Base-by-base conservation (phyloP, 345 rosid species). In the Melaleuca alternifolia region DNA sequence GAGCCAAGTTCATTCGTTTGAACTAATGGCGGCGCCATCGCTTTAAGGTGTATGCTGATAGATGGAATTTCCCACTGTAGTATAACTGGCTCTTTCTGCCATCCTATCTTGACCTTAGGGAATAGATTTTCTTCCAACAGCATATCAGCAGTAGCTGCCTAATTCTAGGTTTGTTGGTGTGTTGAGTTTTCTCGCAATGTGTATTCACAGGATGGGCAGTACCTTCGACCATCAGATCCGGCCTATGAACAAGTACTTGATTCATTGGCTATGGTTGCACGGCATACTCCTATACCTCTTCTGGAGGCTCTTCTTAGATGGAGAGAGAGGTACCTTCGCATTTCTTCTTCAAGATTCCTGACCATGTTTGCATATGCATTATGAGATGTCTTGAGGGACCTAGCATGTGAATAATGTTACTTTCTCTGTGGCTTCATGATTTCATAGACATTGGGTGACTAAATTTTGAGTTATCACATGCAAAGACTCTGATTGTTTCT, bases 261-360 rank as follows among this genome's bases (percentile, higher is more conserved):
- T 94, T 97, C 99, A 33, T 90, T 97, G 92, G 99, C 99, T 88
- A 97, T 97, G 99, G 90, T 96, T 92, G 99, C 99, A 2, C 94
- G 94, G 28, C 99, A 97, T 90, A 97, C 99, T 61, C 99, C 99
- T 48, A 96, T 95, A 85, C 99, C 99, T 82, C 99, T 97, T 89
- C 84, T 96, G 65, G 99, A 97, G 93, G 98, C 98, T 91, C 97
- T 97, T 86, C 98, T 97, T 83, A 91, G 88, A 90, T 97, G 99
- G 99, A 93, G 99, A 90, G 98, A 95, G 90, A 92, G 93, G 98
- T 96, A 88, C 51, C 79, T 76, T 76, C 33, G 21, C 41, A 50
- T 61, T 84, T 84, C 26, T 71, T 71, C 24, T 20, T 71, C 81
- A 71, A 71, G 23, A 71, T 71, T 11, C 33, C 37, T 71, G 48